Percentiles rank a stretch among this genome's conserved stretches.
phyloP scores from a whole-genome alignment of 805 yeast genomes.

The Ogataea siamensis region DNA sequence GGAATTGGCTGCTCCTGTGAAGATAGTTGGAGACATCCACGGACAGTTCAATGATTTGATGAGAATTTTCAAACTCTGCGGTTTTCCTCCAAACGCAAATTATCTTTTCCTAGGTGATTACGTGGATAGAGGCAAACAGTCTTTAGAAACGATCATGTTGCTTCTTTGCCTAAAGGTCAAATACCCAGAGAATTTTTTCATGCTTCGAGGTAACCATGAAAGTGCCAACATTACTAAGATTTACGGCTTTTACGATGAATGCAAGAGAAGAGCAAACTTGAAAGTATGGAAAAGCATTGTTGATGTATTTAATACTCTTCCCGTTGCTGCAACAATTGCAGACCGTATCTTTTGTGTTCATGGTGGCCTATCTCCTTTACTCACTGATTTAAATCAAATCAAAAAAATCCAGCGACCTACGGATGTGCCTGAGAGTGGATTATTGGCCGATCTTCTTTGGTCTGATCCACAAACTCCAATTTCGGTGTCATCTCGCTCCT shows the following conservation, averaged over 20 bases:
- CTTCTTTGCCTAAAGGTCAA: slow-evolving; percentile 53
- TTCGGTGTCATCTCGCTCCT: slow-evolving; percentile 11
- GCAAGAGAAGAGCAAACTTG: slow-evolving; percentile 48
- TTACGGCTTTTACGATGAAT: slow-evolving; percentile 61
- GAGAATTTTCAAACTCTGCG: slow-evolving; percentile 55
- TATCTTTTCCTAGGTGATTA: slow-evolving; percentile 58
- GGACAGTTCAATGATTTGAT: slow-evolving; percentile 59
- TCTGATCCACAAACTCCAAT: slow-evolving; percentile 68
- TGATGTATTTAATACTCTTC: slow-evolving; percentile 57
- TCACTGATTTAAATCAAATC: slow-evolving; percentile 63
- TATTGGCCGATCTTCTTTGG: slow-evolving; percentile 78
- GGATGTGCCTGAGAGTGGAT: slow-evolving; percentile 78
- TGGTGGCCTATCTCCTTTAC: slow-evolving; percentile 76
- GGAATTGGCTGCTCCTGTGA: slow-evolving; percentile 73
- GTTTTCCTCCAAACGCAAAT: slow-evolving; percentile 57
- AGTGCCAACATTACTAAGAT: slow-evolving; percentile 57
- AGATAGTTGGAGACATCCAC: slow-evolving; percentile 82
- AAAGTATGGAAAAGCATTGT: slow-evolving; percentile 52
- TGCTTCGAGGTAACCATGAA: slow-evolving; percentile 61
- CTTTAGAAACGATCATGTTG: slow-evolving; percentile 52
- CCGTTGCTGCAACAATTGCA: slow-evolving; percentile 60
- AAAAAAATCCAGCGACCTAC: slow-evolving; percentile 75
- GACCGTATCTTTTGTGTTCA: slow-evolving; percentile 59
- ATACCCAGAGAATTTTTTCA: slow-evolving; percentile 59
- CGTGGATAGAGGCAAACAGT: slow-evolving; percentile 58